Conservation (phyloP, 2,329 filamentous ascomycete species). For the Penicillium occitanis region DNA sequence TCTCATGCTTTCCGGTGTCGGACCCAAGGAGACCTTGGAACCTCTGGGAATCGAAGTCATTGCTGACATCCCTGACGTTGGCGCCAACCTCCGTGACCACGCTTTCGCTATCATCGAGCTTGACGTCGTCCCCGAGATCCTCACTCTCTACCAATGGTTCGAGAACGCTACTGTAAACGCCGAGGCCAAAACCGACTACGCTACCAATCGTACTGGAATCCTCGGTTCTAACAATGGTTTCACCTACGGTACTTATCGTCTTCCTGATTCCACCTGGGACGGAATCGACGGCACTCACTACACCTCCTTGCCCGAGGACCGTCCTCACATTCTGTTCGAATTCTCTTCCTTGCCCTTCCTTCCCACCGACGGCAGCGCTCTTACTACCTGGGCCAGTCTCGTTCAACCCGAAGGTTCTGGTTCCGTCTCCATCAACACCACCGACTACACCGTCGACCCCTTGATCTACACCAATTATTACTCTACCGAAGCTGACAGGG, state of each 20-base stretch:
- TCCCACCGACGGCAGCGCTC: constrained; percentile 34
- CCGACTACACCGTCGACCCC: constrained; percentile 39
- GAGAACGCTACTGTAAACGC: constrained; percentile 20
- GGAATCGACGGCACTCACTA: constrained; percentile 20
- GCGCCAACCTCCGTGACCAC: constrained; percentile 48
- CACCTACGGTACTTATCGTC: neutral
- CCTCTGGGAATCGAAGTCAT: constrained; percentile 27
- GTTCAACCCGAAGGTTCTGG: constrained; percentile 47
- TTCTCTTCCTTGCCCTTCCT: constrained; percentile 31
- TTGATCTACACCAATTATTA: constrained; percentile 52
- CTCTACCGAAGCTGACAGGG: constrained; percentile 40
- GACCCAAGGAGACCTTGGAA: constrained; percentile 32
- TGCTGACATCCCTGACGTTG: constrained; percentile 26
- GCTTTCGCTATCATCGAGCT: constrained; percentile 35
- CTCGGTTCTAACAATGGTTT: neutral
- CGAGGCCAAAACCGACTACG: constrained; percentile 16
- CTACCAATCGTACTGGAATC: constrained; percentile 1
- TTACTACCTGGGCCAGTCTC: constrained; percentile 34
- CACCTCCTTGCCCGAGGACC: constrained; percentile 35
- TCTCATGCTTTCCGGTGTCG: constrained; percentile 34
- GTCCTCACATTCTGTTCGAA: constrained; percentile 38
- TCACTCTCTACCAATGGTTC: constrained; percentile 37
- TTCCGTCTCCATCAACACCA: constrained; percentile 42
- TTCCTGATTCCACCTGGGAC: neutral
- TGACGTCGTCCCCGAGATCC: constrained; percentile 36